phyloP scores from a whole-genome alignment of 2,329 filamentous ascomycete genomes.

The Penicillium sumatraense region DNA sequence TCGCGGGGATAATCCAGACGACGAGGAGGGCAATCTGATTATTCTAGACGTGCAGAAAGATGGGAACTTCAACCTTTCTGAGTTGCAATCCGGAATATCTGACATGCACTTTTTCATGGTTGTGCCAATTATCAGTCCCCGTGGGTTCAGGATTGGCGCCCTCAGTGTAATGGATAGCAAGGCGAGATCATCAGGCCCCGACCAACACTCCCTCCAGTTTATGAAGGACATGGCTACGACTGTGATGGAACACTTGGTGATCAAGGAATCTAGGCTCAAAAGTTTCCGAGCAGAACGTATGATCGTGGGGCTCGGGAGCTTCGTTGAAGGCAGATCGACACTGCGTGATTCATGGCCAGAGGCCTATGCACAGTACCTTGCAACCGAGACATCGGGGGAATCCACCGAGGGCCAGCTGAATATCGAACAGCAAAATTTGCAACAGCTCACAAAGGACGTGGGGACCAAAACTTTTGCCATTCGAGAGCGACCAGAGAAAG shows the following conservation, averaged over 20 bases:
- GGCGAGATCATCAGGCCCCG: conserved; percentile 38
- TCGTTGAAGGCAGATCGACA: conserved; percentile 52
- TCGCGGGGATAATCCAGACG: background rate
- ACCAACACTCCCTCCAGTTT: conserved; percentile 53
- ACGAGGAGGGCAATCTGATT: conserved; percentile 17
- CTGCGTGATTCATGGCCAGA: conserved; percentile 30
- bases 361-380: conserved; percentile 16
- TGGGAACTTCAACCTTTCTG: conserved; percentile 31
- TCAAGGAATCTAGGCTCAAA: conserved; percentile 55
- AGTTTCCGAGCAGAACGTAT: conserved; percentile 61
- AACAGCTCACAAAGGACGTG: conserved; percentile 9
- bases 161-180: conserved; percentile 62
- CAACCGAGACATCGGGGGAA: conserved; percentile 12
- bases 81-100: conserved; percentile 31
- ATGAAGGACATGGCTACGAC: conserved; percentile 62
- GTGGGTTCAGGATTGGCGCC: conserved; percentile 61
- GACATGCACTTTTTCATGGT: conserved; percentile 55
- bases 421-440: conserved; percentile 24
- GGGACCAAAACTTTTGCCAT: background rate
- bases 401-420: conserved; percentile 23
- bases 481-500: background rate
- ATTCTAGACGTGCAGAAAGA: conserved; percentile 42
- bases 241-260: conserved; percentile 63
- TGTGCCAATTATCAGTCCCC: conserved; percentile 62
- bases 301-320: conserved; percentile 58